phyloP scores from a whole-genome alignment of 129 eudicot genomes.

The Heracleum sosnowskyi region DNA sequence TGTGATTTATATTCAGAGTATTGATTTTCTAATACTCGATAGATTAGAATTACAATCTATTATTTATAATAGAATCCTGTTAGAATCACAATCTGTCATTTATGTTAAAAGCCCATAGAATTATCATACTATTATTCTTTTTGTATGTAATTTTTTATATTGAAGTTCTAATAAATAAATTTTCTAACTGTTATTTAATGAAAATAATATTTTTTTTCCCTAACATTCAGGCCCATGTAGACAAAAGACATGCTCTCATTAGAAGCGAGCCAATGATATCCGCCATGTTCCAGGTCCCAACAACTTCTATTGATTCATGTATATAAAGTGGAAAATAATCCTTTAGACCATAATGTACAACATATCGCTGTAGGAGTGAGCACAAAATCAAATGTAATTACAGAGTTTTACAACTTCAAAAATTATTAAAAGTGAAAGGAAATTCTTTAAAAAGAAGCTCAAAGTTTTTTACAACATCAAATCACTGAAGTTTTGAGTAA shows the following conservation, averaged over 20 bases:
- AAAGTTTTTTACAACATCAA: background rate
- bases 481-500: background rate
- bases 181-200: background rate
- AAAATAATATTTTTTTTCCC: no score
- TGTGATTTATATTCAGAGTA: no score
- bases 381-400: background rate
- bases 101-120: background rate
- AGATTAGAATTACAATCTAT: background rate
- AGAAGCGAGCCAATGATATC: no score
- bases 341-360: background rate
- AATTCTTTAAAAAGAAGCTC: background rate
- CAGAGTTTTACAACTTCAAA: background rate
- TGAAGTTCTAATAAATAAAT: no score
- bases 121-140: no score
- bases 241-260: background rate
- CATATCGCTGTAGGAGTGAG: background rate
- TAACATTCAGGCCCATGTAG: background rate
- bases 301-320: background rate
- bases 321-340: background rate
- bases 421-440: background rate
- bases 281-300: background rate
- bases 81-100: background rate
- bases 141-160: no score
- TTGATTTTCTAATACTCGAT: no score
- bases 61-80: no score